phyloP scores from a whole-genome alignment of 139 green algal genomes.

The Picochlorum sp. region DNA sequence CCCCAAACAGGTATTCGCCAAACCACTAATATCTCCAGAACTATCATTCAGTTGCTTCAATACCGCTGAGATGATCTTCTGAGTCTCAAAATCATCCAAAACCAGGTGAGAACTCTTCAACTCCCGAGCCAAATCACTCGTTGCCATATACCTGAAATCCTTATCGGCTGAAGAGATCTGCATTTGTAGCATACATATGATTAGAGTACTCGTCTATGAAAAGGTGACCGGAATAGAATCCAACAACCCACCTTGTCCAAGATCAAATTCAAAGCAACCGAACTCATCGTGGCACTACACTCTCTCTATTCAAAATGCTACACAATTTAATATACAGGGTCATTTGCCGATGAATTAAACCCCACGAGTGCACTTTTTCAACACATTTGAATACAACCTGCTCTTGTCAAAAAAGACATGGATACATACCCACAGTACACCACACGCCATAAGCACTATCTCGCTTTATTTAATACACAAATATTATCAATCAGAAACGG shows the following conservation, averaged over 20 bases:
- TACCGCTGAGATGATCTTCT: conserved; percentile 50
- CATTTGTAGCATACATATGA: background rate
- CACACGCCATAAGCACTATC: too few relatives aligned
- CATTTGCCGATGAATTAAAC: too few relatives aligned
- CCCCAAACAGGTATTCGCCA: conserved; percentile 86
- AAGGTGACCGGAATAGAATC: background rate
- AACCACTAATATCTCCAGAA: conserved; percentile 74
- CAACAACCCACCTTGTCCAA: background rate
- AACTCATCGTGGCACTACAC: background rate
- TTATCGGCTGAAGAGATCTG: conserved; percentile 42
- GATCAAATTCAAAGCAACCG: conserved; percentile 2
- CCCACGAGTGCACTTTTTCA: too few relatives aligned
- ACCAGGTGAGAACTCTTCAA: conserved; percentile 70
- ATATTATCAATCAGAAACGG: too few relatives aligned
- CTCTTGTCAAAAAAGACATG: too few relatives aligned
- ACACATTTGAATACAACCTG: too few relatives aligned
- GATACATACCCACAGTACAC: too few relatives aligned
- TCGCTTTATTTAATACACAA: too few relatives aligned
- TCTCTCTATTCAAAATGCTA: too few relatives aligned
- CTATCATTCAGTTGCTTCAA: conserved; percentile 80
- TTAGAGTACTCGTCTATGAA: conserved; percentile 35
- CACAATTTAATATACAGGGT: too few relatives aligned
- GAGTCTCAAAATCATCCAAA: conserved; percentile 57
- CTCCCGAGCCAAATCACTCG: conserved; percentile 79
- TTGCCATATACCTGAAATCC: conserved; percentile 85